These are phyloP conservation scores for Ustilago cynodontis DNA, from an alignment of 1,284 basidiomycete genomes.

Conservation along the genomic window DNA sequence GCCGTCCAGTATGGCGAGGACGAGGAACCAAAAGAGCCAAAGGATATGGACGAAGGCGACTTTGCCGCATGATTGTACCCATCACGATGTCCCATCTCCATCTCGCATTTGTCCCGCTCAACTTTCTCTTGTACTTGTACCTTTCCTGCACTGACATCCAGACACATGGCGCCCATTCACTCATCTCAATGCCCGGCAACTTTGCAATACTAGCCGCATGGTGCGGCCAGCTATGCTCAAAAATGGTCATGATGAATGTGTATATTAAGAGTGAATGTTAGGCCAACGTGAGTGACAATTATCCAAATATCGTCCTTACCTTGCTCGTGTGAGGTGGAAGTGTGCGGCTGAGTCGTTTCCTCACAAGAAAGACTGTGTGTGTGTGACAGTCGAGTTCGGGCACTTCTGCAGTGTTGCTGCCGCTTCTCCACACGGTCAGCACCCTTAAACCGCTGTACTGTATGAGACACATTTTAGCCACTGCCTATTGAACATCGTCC, in stretches of 20 bases:
- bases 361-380: neutral
- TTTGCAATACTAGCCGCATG: neutral
- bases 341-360: conserved; percentile 1
- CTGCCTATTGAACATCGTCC: neutral
- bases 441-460: conserved; percentile 4
- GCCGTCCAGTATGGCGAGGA: conserved; percentile 82
- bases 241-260: no score
- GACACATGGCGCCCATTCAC: neutral
- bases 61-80: conserved; percentile 34
- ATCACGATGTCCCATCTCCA: neutral
- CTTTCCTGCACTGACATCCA: neutral
- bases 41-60: conserved; percentile 67
- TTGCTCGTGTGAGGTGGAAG: conserved; percentile 8
- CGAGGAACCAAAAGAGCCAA: conserved; percentile 69
- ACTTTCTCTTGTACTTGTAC: conserved; percentile 25
- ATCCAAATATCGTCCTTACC: neutral
- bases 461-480: conserved; percentile 1
- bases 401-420: conserved; percentile 21
- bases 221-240: neutral
- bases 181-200: neutral
- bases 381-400: neutral
- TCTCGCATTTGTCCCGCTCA: neutral
- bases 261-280: no score
- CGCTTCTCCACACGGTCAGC: conserved; percentile 35
- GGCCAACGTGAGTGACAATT: neutral